Evolutionary conservation across 78 protist species (phyloP), one percentile per base, ranked within the genome.

Genomic region (Polysphondylium violaceum): DNA sequence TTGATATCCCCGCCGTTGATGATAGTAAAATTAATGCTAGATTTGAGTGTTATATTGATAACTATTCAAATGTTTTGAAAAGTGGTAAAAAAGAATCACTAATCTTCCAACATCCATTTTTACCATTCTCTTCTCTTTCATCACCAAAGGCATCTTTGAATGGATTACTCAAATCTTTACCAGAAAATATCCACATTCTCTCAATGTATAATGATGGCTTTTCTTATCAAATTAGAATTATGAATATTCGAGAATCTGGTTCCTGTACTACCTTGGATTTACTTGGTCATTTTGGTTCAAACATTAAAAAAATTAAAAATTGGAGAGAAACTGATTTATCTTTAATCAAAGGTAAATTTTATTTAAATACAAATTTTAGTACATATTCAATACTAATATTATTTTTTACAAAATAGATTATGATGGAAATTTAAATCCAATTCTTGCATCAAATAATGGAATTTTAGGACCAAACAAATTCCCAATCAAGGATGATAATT

Each of bases 1-100:
- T 74, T 8, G 83, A 38, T 4, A 44, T 44, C 9, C 88, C 88
- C 1, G 53, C 76, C 7, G 65, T 50, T 25, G 88, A 78, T 65
- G 65, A 63, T 35, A 19, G 29, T 1, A 16, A 44, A 14, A 63
- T 74, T 2, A 56, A 29, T 21, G 53, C 44, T 9, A 19, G 36
- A 9, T 33, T 29, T 56, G 53, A 33, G 56, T 74, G 83, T 40
- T 74, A 56, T 47, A 11, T 74, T 35, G 68, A 35, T 12, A 4
- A 35, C n/a, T 27, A 5, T 9, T 11, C 2, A 14, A 21, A 35
- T 27, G 40, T 50, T 9, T 12, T 31, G 12, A 35, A 73, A 29
- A 41, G 56, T 23, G 19, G n/a, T 11, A 56, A 68, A 56, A 56
- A 38, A 38, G 27, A 53, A 43, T 40, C 83, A 23, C 11, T 74